These are phyloP conservation scores for Phytophthora sp. DNA, from an alignment of 352 stramenopile genomes.

Conservation along the genomic window DNA sequence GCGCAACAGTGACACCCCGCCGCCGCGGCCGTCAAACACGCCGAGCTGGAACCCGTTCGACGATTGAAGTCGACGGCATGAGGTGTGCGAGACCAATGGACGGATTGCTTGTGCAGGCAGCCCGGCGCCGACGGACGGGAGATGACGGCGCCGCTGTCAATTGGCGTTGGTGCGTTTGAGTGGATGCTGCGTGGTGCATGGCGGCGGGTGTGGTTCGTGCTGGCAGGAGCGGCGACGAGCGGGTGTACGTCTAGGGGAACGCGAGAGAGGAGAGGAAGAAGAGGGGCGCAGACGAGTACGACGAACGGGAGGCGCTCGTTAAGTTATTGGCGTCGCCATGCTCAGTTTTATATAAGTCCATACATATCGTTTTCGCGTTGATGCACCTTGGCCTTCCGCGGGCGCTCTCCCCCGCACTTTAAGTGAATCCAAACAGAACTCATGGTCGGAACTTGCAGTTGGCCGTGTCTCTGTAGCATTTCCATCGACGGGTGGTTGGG, in stretches of 20 bases:
- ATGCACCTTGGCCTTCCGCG: too few relatives aligned
- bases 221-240: conserved; percentile 12
- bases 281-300: conserved; percentile 32
- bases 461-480: conserved; percentile 19
- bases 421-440: conserved; percentile 2
- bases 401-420: too few relatives aligned
- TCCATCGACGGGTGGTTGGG: conserved; percentile 29
- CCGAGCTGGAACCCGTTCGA: conserved; percentile 37
- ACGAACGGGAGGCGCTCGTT: conserved; percentile 47
- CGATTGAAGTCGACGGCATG: conserved; percentile 19
- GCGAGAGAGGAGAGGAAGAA: conserved; percentile 2
- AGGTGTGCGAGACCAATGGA: conserved; percentile 5
- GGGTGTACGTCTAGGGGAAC: conserved; percentile 11
- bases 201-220: conserved; percentile 12
- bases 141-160: conserved; percentile 5
- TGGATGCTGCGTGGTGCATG: conserved; percentile 22
- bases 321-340: conserved; percentile 50
- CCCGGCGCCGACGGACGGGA: neutral
- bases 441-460: conserved; percentile 1
- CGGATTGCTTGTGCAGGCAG: conserved; percentile 21
- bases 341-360: conserved; percentile 29
- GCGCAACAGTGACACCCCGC: conserved; percentile 14
- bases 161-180: conserved; percentile 28
- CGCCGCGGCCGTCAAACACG: conserved; percentile 19
- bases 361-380: conserved; percentile 25